Base-by-base conservation (phyloP, 495 filamentous ascomycete genomes). In the Glonium stellatum region DNA sequence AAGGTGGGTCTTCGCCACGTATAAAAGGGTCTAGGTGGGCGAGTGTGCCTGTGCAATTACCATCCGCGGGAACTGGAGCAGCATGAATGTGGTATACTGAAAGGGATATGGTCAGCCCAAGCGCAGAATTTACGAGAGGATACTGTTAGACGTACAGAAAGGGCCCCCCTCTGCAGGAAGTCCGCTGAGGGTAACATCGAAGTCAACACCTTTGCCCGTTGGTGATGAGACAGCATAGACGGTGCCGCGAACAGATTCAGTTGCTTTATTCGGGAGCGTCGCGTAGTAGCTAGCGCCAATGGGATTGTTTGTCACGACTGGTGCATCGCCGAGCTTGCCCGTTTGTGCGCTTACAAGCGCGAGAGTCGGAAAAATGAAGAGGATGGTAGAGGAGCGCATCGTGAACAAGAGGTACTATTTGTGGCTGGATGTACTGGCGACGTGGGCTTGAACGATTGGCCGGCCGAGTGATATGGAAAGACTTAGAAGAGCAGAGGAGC, bases 81-180 rank as follows among this genome's bases (percentile, higher is more conserved):
- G 83, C 82, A 76, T 96, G 89, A 67, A 96, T 79, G 65, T 95
- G 90, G 76, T 96, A 96, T 31, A 78, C 89, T 92, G 60, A 21
- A 21, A 44, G 4, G 39, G 4, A 18, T 18, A 22, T 25, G 25
- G 27, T 27, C 46, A 13, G 37, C 52, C 61, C 42, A 12, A 13
- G 13, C 1, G 13, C 12, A n/a, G 12, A 34, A 25, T 52, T 1
- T 21, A 9, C 15, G 41, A 39, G 9, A 19, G 46, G 57, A 13
- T 18, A 13, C 19, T 21, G 58, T 36, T 21, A 19, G 31, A 82
- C 85, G 66, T 81, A 91, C 86, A 64, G 76, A 90, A 90, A 5
- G 88, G 86, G 4, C 86, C 86, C 34, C 79, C 81, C 35, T 71
- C 72, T 13, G 75, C 71, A 57, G 89, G 89, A 36, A 95, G 76